Evolutionary conservation across 495 filamentous ascomycete genomes (phyloP), one percentile per base, ranked within the genome.

Genomic region (Baudoinia panamericana): DNA sequence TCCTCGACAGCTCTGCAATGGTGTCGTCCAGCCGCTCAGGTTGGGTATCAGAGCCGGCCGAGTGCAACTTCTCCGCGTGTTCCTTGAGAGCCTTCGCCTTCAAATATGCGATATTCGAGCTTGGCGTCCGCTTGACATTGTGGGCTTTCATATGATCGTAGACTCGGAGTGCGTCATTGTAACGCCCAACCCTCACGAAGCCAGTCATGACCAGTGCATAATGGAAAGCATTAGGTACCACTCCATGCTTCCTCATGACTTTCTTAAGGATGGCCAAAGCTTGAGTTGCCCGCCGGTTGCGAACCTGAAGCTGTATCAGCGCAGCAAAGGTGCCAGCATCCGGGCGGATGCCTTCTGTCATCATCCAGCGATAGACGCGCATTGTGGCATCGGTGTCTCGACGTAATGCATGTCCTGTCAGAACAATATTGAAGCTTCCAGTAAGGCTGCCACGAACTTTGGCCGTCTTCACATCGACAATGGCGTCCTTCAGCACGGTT

Each of bases 121-220:
- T 67, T 12, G 61, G 26, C 4, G 57, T 69, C 26, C 54, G 59
- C 41, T 49, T 53, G 29, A 82, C 65, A 17, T 59, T 48, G 17
- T 63, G 58, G 12, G 59, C 39, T 31, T 60, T 22, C 65, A 82
- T 78, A 30, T 67, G 60, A 10, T 61, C 52, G 29, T 73, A 69
- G 16, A 75, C 57, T 28, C 61, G 48, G 37, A 73, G 66, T 6
- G 73, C 71, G 56, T 67, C 71, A 10, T 59, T 56, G 27, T 63
- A 61, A 25, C 75, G 63, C 26, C 65, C 57, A 26, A 56, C 58
- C 23, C 51, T 60, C 30, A 79, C 53, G 47, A 72, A 82, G 3
- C 76, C 82, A 19, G 69, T 65, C 63, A 90, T 75, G 19, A 88
- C 58, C 4, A 84, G 71, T n/a, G 75, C 68, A 55, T 84, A 92